Evolutionary conservation across 148 eudicot species (phyloP).

Genomic region (Silene uniflora): DNA sequence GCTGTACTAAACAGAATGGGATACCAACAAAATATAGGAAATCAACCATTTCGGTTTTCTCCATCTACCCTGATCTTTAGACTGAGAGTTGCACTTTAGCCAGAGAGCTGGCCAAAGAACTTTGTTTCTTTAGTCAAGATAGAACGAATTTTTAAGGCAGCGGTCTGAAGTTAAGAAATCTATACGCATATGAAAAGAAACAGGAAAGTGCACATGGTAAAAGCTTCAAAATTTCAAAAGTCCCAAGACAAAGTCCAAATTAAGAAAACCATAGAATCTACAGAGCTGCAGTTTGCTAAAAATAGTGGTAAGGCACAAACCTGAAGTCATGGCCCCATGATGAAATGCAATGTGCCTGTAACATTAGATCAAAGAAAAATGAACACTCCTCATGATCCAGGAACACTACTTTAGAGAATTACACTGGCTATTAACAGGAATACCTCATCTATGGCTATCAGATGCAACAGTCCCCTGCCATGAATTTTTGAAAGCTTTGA

Average conservation of each 20-base stretch:
- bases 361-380: slow-evolving; percentile 17
- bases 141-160: background rate
- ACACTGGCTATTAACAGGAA: slow-evolving; percentile 13
- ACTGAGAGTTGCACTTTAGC: background rate
- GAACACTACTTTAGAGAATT: background rate
- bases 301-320: slow-evolving; percentile 31
- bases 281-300: background rate
- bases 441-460: slow-evolving; percentile 96
- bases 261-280: background rate
- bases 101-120: background rate
- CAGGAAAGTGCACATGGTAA: background rate
- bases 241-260: background rate
- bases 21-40: background rate
- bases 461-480: slow-evolving; percentile 74
- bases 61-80: background rate
- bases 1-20: background rate
- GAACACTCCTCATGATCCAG: slow-evolving; percentile 4
- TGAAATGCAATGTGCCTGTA: slow-evolving; percentile 95
- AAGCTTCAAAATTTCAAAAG: background rate
- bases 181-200: background rate
- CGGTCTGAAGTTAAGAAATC: background rate
- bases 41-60: background rate
- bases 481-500: slow-evolving; percentile 66
- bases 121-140: background rate
- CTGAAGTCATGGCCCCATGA: slow-evolving; percentile 98